Conservation (phyloP, 352 stramenopile species). For the Phytopythium kandeliae region DNA sequence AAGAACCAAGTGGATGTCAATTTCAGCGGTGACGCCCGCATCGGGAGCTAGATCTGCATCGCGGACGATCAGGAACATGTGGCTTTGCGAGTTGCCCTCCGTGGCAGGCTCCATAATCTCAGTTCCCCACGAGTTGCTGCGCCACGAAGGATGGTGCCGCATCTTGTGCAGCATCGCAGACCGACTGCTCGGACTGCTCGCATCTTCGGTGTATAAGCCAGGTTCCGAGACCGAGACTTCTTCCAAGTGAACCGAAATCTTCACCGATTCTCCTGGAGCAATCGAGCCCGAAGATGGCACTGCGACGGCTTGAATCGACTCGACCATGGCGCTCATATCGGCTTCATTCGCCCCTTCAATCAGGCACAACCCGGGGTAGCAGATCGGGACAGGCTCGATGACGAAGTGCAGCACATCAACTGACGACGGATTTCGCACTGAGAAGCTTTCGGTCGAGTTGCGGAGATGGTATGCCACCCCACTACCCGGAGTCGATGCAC, state of each 20-base stretch:
- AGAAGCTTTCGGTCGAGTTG: conserved; percentile 71
- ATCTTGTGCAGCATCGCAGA: conserved; percentile 59
- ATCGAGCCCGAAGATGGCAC: conserved; percentile 70
- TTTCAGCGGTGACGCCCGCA: conserved; percentile 40
- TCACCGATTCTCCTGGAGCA: conserved; percentile 60
- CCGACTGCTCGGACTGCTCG: conserved; percentile 24
- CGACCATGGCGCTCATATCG: conserved; percentile 72
- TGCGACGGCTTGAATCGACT: conserved; percentile 70
- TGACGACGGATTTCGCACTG: conserved; percentile 71
- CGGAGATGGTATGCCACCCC: conserved; percentile 55
- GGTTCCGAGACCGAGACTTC: conserved; percentile 32
- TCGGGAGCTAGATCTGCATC: conserved; percentile 60
- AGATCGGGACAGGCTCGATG: conserved; percentile 64
- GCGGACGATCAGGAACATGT: conserved; percentile 72
- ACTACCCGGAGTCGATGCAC: conserved; percentile 16
- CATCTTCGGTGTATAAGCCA: conserved; percentile 21
- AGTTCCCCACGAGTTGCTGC: conserved; percentile 79
- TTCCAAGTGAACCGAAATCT: conserved; percentile 76
- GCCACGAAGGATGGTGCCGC: conserved; percentile 72
- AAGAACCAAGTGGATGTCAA: conserved; percentile 68
- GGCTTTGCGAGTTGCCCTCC: conserved; percentile 44
- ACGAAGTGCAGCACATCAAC: conserved; percentile 63
- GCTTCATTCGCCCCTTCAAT: conserved; percentile 44
- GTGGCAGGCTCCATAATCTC: conserved; percentile 33
- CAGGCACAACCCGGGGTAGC: conserved; percentile 55